Evolutionary conservation across 768 basidiomycete genomes (phyloP).

Genomic region (Mycena haematopus): DNA sequence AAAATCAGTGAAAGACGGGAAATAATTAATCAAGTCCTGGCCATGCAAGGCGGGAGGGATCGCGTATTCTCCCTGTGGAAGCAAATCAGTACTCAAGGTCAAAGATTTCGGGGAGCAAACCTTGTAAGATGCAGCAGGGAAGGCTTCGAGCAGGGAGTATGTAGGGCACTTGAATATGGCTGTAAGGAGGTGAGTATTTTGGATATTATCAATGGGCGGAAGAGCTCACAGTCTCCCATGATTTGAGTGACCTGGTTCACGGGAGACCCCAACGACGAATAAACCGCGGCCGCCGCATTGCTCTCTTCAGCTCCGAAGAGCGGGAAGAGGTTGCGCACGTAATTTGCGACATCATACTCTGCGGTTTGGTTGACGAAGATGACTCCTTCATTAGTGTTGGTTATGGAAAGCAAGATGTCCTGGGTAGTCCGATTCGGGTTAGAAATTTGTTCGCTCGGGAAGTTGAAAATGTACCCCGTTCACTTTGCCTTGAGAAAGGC

Average conservation of each 20-base stretch:
- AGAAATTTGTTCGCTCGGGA: not conserved
- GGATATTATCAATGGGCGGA: no score
- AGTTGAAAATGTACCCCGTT: not conserved
- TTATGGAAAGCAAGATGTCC: constrained; percentile 32
- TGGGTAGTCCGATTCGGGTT: not conserved
- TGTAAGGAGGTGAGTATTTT: not conserved
- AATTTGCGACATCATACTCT: constrained; percentile 16
- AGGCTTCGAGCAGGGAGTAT: not conserved
- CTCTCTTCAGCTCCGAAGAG: constrained; percentile 25
- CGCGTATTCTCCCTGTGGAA: not conserved
- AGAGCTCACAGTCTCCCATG: not conserved
- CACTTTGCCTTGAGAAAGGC: constrained; percentile 27
- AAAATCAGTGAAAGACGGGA: not conserved
- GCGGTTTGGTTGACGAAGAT: constrained; percentile 29
- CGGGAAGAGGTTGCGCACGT: constrained; percentile 33
- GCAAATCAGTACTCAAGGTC: no score
- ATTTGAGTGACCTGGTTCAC: constrained; percentile 1
- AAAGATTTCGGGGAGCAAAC: not conserved
- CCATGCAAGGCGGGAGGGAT: not conserved
- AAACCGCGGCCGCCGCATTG: constrained; percentile 18
- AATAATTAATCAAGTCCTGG: constrained; percentile 3
- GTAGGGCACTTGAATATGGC: constrained; percentile 3
- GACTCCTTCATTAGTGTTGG: constrained; percentile 35
- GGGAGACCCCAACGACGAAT: constrained; percentile 25
- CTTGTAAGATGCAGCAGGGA: not conserved